Conservation (phyloP, 257 asterid species). For the Scutellaria baicalensis region DNA sequence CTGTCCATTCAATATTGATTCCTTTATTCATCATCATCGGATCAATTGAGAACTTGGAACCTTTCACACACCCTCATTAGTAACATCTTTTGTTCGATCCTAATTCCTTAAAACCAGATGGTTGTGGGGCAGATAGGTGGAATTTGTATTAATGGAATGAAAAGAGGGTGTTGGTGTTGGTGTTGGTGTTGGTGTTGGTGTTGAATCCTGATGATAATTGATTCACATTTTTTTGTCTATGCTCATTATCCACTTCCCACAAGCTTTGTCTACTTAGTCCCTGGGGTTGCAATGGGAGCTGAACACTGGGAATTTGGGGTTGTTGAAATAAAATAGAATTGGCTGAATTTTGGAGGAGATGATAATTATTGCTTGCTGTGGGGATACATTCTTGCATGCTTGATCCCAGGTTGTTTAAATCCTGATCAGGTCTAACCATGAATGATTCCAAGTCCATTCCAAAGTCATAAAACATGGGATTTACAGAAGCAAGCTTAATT, state of each 20-base stretch:
- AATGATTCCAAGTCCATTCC: conserved; percentile 62
- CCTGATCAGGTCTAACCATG: conserved; percentile 57
- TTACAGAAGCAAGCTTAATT: conserved; percentile 81
- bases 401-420: conserved; percentile 31
- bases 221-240: conserved; percentile 43
- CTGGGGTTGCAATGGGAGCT: conserved; percentile 19
- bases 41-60: too few species aligned
- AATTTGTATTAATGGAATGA: conserved; percentile 42
- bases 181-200: conserved; percentile 41
- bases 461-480: conserved; percentile 64
- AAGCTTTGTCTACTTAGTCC: conserved; percentile 52
- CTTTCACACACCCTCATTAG: too few species aligned
- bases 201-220: conserved; percentile 44
- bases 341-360: conserved; percentile 28
- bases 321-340: conserved; percentile 36
- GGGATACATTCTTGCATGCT: conserved; percentile 27
- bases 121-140: conserved; percentile 31
- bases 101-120: conserved; percentile 36
- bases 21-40: not conserved
- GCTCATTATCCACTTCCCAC: conserved; percentile 74
- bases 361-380: conserved; percentile 26
- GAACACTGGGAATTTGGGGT: conserved; percentile 22
- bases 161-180: conserved; percentile 27
- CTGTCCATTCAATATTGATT: not conserved
- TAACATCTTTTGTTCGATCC: not conserved